These are phyloP conservation scores for Venturia aucupariae DNA, from an alignment of 2,329 filamentous ascomycete species.

Conservation along the genomic window DNA sequence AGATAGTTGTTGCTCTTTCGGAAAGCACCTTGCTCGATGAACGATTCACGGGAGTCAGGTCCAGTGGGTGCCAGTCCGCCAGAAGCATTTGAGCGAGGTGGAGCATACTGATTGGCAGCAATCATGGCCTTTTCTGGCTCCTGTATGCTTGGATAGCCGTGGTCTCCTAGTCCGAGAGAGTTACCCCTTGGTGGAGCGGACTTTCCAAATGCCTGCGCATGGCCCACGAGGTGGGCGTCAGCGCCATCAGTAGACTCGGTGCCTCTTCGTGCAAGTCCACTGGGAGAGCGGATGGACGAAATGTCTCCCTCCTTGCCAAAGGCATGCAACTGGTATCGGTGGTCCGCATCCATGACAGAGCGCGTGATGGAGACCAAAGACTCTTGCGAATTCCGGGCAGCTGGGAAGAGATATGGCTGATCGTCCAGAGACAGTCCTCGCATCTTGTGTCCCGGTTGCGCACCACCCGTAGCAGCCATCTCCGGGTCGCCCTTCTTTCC, in stretches of 20 bases:
- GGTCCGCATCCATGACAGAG: conserved; percentile 60
- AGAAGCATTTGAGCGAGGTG: conserved; percentile 12
- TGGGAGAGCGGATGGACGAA: conserved; percentile 21
- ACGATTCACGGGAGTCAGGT: conserved; percentile 19
- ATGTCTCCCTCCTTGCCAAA: conserved; percentile 39
- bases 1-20: conserved; percentile 32
- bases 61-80: conserved; percentile 16
- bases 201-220: conserved; percentile 50
- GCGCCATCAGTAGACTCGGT: conserved; percentile 41
- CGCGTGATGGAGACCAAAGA: conserved; percentile 80
- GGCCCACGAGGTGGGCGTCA: conserved; percentile 44
- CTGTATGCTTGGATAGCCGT: conserved; percentile 13
- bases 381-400: conserved; percentile 67
- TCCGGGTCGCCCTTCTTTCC: conserved; percentile 14
- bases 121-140: conserved; percentile 21
- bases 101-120: conserved; percentile 20
- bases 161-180: conserved; percentile 22
- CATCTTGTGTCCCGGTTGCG: conserved; percentile 46
- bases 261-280: conserved; percentile 23
- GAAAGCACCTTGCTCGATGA: conserved; percentile 23
- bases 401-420: conserved; percentile 82
- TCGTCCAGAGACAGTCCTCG: conserved; percentile 54
- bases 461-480: conserved; percentile 39
- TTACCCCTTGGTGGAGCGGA: conserved; percentile 38
- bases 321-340: conserved; percentile 48